phyloP scores from a whole-genome alignment of 2,329 filamentous ascomycete species.

The Conoideocrella luteorostrata region DNA sequence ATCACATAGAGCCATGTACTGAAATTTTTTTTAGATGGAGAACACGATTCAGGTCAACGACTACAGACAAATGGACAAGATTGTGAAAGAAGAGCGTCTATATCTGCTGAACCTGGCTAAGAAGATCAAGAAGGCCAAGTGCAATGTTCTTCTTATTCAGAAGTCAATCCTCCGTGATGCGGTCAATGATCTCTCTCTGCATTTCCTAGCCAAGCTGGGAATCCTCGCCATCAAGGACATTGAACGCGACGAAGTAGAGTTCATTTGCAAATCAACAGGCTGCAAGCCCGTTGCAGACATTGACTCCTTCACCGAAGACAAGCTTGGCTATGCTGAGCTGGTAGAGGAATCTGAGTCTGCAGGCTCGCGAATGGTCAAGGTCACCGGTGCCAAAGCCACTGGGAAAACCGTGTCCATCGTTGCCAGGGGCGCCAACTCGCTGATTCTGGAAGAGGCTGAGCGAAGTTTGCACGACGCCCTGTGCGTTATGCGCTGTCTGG shows the following conservation, averaged over 20 bases:
- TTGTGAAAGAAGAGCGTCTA: conserved; percentile 96
- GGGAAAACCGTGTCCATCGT: conserved; percentile 92
- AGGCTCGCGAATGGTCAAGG: conserved; percentile 88
- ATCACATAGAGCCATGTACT: conserved; percentile 11
- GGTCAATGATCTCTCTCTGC: conserved; percentile 93
- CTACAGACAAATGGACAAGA: conserved; percentile 99
- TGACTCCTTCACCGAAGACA: conserved; percentile 97
- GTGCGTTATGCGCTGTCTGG: conserved; percentile 92
- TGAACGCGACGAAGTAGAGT: conserved; percentile 97
- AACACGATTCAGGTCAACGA: conserved; percentile 99
- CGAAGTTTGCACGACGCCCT: conserved; percentile 94
- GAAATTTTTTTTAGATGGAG: conserved; percentile 68
- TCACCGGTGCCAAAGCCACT: conserved; percentile 80
- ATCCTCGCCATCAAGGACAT: conserved; percentile 97
- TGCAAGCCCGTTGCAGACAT: conserved; percentile 99
- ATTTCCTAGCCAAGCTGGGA: conserved; percentile 95
- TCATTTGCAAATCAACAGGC: conserved; percentile 97
- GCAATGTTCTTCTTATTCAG: conserved; percentile 95
- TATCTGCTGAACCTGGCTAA: conserved; percentile 99
- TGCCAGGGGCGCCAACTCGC: conserved; percentile 83
- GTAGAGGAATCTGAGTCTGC: conserved; percentile 86
- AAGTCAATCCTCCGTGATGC: conserved; percentile 97
- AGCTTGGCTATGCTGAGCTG: conserved; percentile 87
- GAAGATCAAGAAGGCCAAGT: conserved; percentile 99
- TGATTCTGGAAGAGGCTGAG: conserved; percentile 96